Conservation (phyloP, 768 basidiomycete genomes). For the Kondoa malvinella region DNA sequence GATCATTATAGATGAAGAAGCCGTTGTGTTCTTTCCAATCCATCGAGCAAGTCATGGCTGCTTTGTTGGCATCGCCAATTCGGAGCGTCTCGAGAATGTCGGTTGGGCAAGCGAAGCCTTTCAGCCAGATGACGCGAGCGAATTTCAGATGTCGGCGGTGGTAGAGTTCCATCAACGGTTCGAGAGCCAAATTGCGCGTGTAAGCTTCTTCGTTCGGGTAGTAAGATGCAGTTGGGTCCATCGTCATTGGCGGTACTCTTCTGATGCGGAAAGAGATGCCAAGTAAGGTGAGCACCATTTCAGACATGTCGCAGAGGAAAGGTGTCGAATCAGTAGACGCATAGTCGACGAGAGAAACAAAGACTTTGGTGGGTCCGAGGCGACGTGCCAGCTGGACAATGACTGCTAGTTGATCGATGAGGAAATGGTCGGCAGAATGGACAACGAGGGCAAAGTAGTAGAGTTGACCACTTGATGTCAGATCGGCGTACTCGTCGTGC, state of each 20-base stretch:
- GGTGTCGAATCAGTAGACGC: conserved; percentile 88
- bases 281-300: conserved; percentile 80
- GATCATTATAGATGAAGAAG: conserved; percentile 95
- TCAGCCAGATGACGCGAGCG: conserved; percentile 85
- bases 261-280: conserved; percentile 85
- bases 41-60: conserved; percentile 99
- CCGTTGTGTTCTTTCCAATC: conserved; percentile 98
- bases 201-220: conserved; percentile 92
- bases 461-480: conserved; percentile 60
- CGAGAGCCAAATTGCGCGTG: conserved; percentile 77
- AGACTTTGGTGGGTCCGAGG: conserved; percentile 71
- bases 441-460: conserved; percentile 92
- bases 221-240: conserved; percentile 68
- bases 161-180: conserved; percentile 69
- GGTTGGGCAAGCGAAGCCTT: conserved; percentile 96
- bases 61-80: conserved; percentile 73
- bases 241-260: conserved; percentile 82
- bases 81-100: conserved; percentile 92
- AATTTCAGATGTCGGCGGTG: conserved; percentile 64
- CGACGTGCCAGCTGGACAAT: conserved; percentile 89
- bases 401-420: conserved; percentile 93
- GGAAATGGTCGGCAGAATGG: conserved; percentile 96
- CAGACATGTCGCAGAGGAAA: conserved; percentile 81
- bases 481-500: conserved; percentile 74
- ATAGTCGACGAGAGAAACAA: conserved; percentile 96